Evolutionary conservation across 2,329 filamentous ascomycete species (phyloP).

Genomic region (Talaromyces funiculosus): DNA sequence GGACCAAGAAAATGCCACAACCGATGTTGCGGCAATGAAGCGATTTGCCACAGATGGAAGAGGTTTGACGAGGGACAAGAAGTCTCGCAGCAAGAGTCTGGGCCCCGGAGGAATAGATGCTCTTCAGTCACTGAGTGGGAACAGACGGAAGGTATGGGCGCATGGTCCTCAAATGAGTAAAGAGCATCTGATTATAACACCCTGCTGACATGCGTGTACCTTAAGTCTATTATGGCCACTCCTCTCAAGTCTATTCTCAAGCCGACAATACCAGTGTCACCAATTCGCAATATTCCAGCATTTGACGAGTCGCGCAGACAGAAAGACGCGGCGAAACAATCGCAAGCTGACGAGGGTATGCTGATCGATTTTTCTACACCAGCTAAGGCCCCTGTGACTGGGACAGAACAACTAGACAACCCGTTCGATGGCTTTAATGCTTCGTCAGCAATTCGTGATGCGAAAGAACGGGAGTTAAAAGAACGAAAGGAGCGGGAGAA

Average conservation of each 20-base stretch:
- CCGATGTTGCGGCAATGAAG: slow-evolving; percentile 53
- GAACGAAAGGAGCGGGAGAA: slow-evolving; percentile 56
- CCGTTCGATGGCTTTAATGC: slow-evolving; percentile 44
- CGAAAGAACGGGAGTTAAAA: slow-evolving; percentile 63
- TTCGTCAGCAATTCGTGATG: slow-evolving; percentile 37
- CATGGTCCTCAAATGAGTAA: background rate
- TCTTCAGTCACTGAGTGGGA: slow-evolving; percentile 67
- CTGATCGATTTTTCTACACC: slow-evolving; percentile 43
- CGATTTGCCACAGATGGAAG: slow-evolving; percentile 21
- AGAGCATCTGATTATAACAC: background rate
- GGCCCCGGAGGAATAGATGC: slow-evolving; percentile 85
- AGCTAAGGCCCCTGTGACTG: slow-evolving; percentile 25
- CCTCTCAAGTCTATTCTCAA: slow-evolving; percentile 70
- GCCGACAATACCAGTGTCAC: slow-evolving; percentile 61
- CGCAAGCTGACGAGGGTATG: slow-evolving; percentile 26
- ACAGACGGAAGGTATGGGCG: slow-evolving; percentile 68
- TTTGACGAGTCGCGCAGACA: slow-evolving; percentile 47
- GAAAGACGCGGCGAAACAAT: slow-evolving; percentile 18
- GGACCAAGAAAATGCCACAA: slow-evolving; percentile 74
- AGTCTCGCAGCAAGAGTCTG: slow-evolving; percentile 90
- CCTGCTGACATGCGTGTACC: slow-evolving; percentile 17
- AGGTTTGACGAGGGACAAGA: slow-evolving; percentile 48
- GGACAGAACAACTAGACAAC: slow-evolving; percentile 41
- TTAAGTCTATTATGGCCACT: slow-evolving; percentile 36
- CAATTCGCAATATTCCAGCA: slow-evolving; percentile 61